Conservation (phyloP, 306 rosid genomes). For the Fragaria ananassa region DNA sequence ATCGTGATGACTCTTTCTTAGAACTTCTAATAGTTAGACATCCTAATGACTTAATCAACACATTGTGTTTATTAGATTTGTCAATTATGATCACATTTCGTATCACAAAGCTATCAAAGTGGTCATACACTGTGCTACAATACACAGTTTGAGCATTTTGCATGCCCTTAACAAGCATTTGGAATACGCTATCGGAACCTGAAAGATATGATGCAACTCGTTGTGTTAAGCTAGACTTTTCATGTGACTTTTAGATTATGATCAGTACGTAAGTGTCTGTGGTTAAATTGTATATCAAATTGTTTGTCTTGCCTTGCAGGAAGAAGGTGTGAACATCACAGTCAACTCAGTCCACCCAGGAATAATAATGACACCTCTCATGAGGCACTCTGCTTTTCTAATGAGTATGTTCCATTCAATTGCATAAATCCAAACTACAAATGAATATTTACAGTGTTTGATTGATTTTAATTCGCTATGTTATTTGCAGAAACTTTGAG, state of each 20-base stretch:
- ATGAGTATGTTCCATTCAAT: constrained; percentile 59
- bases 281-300: neutral
- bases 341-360: constrained; percentile 90
- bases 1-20: neutral
- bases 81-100: too few relatives aligned
- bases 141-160: too few relatives aligned
- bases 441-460: neutral
- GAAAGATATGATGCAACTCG: neutral
- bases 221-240: too few relatives aligned
- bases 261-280: neutral
- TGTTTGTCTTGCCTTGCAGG: constrained; percentile 36
- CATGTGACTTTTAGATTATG: neutral
- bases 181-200: too few relatives aligned
- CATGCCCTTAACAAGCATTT: too few relatives aligned
- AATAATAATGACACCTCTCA: constrained; percentile 85
- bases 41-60: neutral
- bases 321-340: constrained; percentile 74
- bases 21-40: neutral
- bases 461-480: neutral
- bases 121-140: too few relatives aligned
- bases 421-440: neutral
- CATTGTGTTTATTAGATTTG: neutral
- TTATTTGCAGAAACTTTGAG: constrained; percentile 46
- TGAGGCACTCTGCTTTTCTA: constrained; percentile 69
- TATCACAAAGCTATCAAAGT: too few relatives aligned